A percentile compares a stretch with the other conserved stretches of the same genome.
phyloP scores from a whole-genome alignment of 768 basidiomycete genomes.

The Lyophyllum atratum region DNA sequence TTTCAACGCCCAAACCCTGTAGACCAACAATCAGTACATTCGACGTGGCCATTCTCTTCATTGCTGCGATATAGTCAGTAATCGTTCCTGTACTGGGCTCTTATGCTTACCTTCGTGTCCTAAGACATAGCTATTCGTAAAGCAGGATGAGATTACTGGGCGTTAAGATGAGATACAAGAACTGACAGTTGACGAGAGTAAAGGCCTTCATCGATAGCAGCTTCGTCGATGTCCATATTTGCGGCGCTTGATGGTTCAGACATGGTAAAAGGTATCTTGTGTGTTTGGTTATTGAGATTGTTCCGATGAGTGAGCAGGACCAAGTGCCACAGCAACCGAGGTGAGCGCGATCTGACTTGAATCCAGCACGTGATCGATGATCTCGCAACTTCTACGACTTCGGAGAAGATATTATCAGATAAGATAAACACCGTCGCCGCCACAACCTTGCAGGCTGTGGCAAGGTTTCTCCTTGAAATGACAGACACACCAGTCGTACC shows the following conservation, averaged over 20 bases:
- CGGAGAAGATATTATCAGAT: neutral
- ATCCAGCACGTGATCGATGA: constrained; percentile 21
- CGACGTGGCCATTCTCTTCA: constrained; percentile 98
- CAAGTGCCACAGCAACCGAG: neutral
- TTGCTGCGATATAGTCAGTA: constrained; percentile 56
- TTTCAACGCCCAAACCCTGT: constrained; percentile 93
- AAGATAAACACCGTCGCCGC: no score
- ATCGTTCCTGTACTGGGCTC: neutral
- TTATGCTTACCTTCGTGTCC: constrained; percentile 82
- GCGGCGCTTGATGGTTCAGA: constrained; percentile 37
- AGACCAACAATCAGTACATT: constrained; percentile 93
- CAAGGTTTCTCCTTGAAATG: no score
- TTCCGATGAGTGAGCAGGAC: constrained; percentile 18
- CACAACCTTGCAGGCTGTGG: no score
- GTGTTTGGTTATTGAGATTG: constrained; percentile 10
- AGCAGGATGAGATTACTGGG: constrained; percentile 18
- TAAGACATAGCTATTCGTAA: constrained; percentile 75
- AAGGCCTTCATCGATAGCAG: constrained; percentile 88
- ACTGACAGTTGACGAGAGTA: constrained; percentile 92
- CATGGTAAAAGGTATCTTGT: constrained; percentile 29
- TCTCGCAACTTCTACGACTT: constrained; percentile 12
- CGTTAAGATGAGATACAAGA: constrained; percentile 6
- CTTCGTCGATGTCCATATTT: constrained; percentile 85
- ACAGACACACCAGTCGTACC: no score
- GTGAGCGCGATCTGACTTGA: constrained; percentile 11